A percentile compares a stretch with the other conserved stretches of the same genome.
phyloP scores from a whole-genome alignment of 2,329 filamentous ascomycete species.

The Claviceps purpurea region DNA sequence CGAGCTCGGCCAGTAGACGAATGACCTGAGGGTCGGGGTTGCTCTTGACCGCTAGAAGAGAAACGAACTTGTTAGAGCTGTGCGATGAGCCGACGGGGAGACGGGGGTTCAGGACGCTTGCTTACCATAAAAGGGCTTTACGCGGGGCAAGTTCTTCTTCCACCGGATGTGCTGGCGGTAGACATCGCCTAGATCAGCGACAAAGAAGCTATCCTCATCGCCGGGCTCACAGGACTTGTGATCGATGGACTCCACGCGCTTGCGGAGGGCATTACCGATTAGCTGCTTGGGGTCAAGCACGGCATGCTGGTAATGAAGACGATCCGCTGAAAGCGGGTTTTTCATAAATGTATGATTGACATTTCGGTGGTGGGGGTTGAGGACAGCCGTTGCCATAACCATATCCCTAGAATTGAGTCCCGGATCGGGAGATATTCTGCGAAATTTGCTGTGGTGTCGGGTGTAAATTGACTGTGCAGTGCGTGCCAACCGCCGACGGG shows the following conservation, averaged over 20 bases:
- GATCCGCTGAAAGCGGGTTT: conserved; percentile 25
- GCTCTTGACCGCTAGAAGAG: conserved; percentile 75
- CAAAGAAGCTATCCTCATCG: conserved; percentile 96
- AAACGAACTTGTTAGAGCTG: not conserved
- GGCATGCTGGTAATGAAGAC: conserved; percentile 27
- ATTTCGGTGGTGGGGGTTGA: conserved; percentile 38
- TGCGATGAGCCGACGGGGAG: not conserved
- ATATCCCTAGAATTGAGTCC: conserved; percentile 32
- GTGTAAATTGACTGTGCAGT: no score
- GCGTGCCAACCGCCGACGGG: not conserved
- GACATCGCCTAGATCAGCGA: conserved; percentile 93
- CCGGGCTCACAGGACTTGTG: conserved; percentile 79
- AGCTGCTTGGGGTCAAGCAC: conserved; percentile 54
- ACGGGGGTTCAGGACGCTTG: not conserved
- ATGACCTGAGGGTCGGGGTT: conserved; percentile 89
- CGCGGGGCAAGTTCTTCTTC: conserved; percentile 84
- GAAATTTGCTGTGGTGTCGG: not conserved
- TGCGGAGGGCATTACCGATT: conserved; percentile 76
- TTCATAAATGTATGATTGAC: conserved; percentile 34
- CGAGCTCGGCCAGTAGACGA: conserved; percentile 72
- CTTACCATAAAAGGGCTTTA: conserved; percentile 93
- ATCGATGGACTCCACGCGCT: conserved; percentile 72
- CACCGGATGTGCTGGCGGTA: conserved; percentile 97
- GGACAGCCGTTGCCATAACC: conserved; percentile 51
- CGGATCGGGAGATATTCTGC: not conserved